Conservation (phyloP, 148 eudicot genomes). For the Nyssa sinensis region DNA sequence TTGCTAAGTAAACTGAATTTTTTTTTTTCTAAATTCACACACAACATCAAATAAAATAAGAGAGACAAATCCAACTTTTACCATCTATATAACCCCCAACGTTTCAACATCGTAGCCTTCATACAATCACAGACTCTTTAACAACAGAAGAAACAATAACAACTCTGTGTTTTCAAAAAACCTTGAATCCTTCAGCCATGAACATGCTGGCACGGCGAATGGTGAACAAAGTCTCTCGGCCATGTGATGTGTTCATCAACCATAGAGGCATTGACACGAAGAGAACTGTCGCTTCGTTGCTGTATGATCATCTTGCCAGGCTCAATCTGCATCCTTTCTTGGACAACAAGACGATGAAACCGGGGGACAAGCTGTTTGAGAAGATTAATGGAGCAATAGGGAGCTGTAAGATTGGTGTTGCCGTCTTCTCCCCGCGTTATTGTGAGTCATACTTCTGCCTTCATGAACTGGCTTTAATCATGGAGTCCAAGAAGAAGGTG, state of each 20-base stretch:
- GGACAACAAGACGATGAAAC: constrained; percentile 32
- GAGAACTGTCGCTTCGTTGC: constrained; percentile 24
- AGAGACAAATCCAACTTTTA: background rate
- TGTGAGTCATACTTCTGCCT: constrained; percentile 28
- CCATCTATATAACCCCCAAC: background rate
- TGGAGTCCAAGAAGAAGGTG: constrained; percentile 28
- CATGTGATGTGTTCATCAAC: constrained; percentile 26
- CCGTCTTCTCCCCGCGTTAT: constrained; percentile 22
- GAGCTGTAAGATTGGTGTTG: constrained; percentile 20
- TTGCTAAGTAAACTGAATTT: background rate
- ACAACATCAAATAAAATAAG: background rate
- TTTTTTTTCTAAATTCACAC: constrained; percentile 12
- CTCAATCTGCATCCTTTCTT: constrained; percentile 18
- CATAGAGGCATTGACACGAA: constrained; percentile 25
- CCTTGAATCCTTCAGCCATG: constrained; percentile 20
- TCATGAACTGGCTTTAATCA: constrained; percentile 22
- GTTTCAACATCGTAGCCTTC: background rate
- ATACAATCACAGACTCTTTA: too few species aligned
- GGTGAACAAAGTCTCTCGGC: background rate
- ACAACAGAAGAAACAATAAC: too few species aligned
- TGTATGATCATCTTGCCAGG: constrained; percentile 16
- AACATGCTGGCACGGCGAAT: constrained; percentile 10
- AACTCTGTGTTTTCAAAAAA: too few species aligned
- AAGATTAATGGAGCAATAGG: constrained; percentile 15
- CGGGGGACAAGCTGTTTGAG: constrained; percentile 27